Evolutionary conservation across 371 early-diverging fungal genomes (phyloP), one percentile per base, ranked within the genome.

Genomic region (Actinomortierella wolfii): DNA sequence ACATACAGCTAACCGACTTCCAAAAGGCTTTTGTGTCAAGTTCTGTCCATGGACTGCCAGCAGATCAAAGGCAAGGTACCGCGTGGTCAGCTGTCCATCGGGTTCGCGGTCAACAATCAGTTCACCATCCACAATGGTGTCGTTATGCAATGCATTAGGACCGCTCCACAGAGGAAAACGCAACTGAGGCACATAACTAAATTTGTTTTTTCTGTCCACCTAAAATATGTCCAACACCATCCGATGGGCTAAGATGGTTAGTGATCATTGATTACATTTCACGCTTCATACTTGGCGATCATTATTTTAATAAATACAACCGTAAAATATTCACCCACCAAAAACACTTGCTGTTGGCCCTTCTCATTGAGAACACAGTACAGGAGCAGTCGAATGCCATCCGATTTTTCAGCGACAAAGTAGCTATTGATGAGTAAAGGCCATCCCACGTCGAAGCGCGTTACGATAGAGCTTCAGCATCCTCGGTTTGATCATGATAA

Each of bases 381-480:
- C 44, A 97, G 80, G 1, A 99, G 81, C 48, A 92, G 94, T 20
- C 99, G 89, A 5, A 96, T 86, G 23, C 99, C 99, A 81, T 99
- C 99, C 9, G 96, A 95, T 76, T 99, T 99, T 77, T 99, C 99
- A 70, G 96, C 93, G 15, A 98, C 98, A 79, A 89, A 94, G 76
- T 94, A 99, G 82, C 88, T 87, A 61, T 41, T 57, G 17, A 29
- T 21, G 39, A 55, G 21, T 17, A 53, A 18, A 24, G 42, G 11
- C 45, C 24, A 25, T 14, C 23, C 24, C 20, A 28, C 7, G 5
- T 2, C 25, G 44, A 25, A 8, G 23, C 15, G n/a, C 15, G 15
- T 7, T 18, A 6, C 21, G 4, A 51, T 5, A 20, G 41, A n/a
- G 23, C 14, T 17, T 9, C 13, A 47, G 9, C 34, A 0, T 5